Percentiles rank a stretch among this genome's conserved stretches.
Conservation (phyloP, 2,329 filamentous ascomycete species). For the Grosmannia serpens region DNA sequence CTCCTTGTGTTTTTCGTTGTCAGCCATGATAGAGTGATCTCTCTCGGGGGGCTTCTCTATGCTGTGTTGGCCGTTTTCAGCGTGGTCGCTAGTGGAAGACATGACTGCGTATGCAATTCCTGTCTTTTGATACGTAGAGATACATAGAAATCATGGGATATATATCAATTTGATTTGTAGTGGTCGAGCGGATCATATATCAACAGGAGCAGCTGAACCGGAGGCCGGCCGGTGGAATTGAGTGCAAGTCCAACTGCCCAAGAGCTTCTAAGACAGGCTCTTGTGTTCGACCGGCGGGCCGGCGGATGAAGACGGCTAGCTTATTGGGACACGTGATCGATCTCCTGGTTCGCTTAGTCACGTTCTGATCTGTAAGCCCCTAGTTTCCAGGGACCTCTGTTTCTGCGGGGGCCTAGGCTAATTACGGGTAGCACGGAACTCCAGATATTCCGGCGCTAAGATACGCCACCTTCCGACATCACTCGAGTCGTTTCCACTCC, state of each 20-base stretch:
- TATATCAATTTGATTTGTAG: background rate
- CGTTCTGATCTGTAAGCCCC: too few relatives aligned
- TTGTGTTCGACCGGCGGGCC: background rate
- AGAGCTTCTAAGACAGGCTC: background rate
- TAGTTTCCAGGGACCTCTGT: background rate
- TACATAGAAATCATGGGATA: background rate
- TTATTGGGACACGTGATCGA: background rate
- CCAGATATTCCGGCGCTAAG: too few relatives aligned
- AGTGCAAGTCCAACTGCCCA: background rate
- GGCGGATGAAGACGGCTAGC: background rate
- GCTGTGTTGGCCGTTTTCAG: background rate
- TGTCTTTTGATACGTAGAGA: background rate
- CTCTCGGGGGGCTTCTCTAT: background rate
- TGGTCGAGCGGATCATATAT: background rate
- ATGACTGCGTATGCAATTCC: background rate
- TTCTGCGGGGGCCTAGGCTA: too few relatives aligned
- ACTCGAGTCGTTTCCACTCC: background rate
- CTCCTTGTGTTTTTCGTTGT: background rate
- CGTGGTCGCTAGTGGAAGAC: background rate
- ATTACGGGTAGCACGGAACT: too few relatives aligned
- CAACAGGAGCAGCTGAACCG: background rate
- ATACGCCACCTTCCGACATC: too few relatives aligned
- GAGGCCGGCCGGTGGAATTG: background rate
- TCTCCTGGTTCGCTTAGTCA: background rate
- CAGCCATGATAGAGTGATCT: background rate